Conservation (phyloP, 805 yeast genomes). For the Hagleromyces aurorensis region DNA sequence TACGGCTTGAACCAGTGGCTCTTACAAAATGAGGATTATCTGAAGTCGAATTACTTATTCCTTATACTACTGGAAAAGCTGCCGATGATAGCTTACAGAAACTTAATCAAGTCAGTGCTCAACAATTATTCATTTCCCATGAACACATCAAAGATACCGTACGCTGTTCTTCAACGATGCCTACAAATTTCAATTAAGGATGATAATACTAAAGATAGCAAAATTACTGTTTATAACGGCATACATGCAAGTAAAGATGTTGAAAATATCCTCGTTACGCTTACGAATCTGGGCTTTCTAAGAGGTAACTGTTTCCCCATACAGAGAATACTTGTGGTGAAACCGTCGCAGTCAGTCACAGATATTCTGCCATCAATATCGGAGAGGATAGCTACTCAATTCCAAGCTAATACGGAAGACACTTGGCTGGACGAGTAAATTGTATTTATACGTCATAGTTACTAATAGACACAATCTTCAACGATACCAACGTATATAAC, state of each 20-base stretch:
- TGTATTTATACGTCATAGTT: too few species aligned
- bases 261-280: constrained; percentile 26
- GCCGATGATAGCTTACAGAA: constrained; percentile 36
- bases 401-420: constrained; percentile 26
- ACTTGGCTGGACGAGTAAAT: constrained; percentile 23
- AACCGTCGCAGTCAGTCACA: constrained; percentile 19
- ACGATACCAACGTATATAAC: constrained; percentile 4
- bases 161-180: constrained; percentile 15
- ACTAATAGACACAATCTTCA: too few species aligned
- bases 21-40: constrained; percentile 26
- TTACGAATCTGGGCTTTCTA: constrained; percentile 24
- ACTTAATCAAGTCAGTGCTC: constrained; percentile 23
- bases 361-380: constrained; percentile 26
- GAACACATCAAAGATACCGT: constrained; percentile 23
- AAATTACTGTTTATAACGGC: constrained; percentile 17
- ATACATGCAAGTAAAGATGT: constrained; percentile 19
- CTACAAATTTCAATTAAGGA: constrained; percentile 16
- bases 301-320: constrained; percentile 31
- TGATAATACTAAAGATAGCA: background rate
- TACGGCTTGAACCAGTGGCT: constrained; percentile 28
- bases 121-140: constrained; percentile 13
- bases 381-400: constrained; percentile 20
- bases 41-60: constrained; percentile 30
- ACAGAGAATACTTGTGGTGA: constrained; percentile 24
- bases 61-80: constrained; percentile 36